Evolutionary conservation across 116 monocot species (phyloP).

Genomic region (Iris pallida): DNA sequence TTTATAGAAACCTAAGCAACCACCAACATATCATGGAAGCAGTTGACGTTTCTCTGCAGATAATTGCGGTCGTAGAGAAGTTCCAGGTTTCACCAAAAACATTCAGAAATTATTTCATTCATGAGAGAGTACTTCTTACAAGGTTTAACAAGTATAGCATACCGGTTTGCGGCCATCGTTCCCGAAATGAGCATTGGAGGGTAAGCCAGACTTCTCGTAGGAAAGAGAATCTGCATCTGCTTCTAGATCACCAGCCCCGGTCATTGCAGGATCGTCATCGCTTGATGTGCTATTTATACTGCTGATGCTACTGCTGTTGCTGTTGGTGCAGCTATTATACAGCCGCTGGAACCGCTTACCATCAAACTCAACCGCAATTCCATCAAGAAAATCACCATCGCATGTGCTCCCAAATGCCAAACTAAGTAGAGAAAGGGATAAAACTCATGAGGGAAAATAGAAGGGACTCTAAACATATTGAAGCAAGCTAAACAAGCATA

Average conservation of each 20-base stretch:
- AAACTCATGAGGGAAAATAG: neutral
- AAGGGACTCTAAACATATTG: neutral
- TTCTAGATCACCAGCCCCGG: slow-evolving; percentile 54
- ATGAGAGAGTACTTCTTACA: too few species aligned
- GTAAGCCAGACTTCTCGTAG: slow-evolving; percentile 55
- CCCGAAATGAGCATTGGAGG: slow-evolving; percentile 50
- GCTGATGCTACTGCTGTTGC: slow-evolving; percentile 73
- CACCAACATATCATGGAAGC: too few species aligned
- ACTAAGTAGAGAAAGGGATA: slow-evolving; percentile 14
- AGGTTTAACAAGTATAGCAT: neutral
- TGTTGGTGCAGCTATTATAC: slow-evolving; percentile 59
- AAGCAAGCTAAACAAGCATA: slow-evolving; percentile 1
- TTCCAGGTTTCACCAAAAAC: too few species aligned
- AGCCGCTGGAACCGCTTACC: slow-evolving; percentile 22
- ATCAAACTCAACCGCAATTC: slow-evolving; percentile 37
- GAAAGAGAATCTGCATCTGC: slow-evolving; percentile 82
- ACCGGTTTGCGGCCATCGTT: slow-evolving; percentile 53
- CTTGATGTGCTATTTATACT: slow-evolving; percentile 80
- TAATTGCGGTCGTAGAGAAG: too few species aligned
- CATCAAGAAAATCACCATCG: slow-evolving; percentile 25
- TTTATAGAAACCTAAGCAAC: too few species aligned
- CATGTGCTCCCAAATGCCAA: slow-evolving; percentile 44
- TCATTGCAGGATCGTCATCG: slow-evolving; percentile 45
- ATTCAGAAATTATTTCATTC: too few species aligned
- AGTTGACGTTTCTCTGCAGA: too few species aligned